phyloP scores from a whole-genome alignment of 2,329 filamentous ascomycete species.

The Alternaria sp. region DNA sequence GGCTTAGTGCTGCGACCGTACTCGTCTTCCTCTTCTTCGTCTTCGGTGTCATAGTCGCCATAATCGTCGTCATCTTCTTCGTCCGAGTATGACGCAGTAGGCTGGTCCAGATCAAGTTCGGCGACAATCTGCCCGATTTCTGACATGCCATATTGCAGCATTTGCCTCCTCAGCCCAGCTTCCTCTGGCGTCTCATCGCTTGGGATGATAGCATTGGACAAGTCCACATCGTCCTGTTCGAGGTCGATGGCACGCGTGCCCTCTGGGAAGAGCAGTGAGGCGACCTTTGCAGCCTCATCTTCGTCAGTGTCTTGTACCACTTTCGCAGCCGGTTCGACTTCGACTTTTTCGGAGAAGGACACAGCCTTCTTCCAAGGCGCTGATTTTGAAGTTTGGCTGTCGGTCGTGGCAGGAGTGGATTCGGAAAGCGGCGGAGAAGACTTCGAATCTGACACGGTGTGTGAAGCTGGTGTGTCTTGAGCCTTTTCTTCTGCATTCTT shows the following conservation, averaged over 20 bases:
- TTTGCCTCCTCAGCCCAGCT: slow-evolving; percentile 79
- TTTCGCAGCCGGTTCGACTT: slow-evolving; percentile 45
- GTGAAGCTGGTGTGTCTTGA: neutral
- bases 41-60: slow-evolving; percentile 56
- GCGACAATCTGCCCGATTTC: slow-evolving; percentile 93
- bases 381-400: neutral
- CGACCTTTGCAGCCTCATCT: slow-evolving; percentile 41
- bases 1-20: slow-evolving; percentile 75
- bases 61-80: slow-evolving; percentile 56
- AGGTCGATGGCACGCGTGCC: slow-evolving; percentile 54
- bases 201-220: slow-evolving; percentile 66
- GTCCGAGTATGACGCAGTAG: slow-evolving; percentile 58
- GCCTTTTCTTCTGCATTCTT: slow-evolving; percentile 8
- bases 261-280: slow-evolving; percentile 38
- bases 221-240: slow-evolving; percentile 52
- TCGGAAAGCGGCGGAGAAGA: neutral
- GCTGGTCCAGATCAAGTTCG: slow-evolving; percentile 83
- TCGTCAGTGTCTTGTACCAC: slow-evolving; percentile 19
- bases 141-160: slow-evolving; percentile 87
- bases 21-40: slow-evolving; percentile 74
- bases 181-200: slow-evolving; percentile 82
- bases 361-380: slow-evolving; percentile 63
- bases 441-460: neutral
- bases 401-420: neutral
- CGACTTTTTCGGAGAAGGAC: slow-evolving; percentile 68